Base-by-base conservation (phyloP, 208 protist genomes). In the Acanthamoeba pearcei region DNA sequence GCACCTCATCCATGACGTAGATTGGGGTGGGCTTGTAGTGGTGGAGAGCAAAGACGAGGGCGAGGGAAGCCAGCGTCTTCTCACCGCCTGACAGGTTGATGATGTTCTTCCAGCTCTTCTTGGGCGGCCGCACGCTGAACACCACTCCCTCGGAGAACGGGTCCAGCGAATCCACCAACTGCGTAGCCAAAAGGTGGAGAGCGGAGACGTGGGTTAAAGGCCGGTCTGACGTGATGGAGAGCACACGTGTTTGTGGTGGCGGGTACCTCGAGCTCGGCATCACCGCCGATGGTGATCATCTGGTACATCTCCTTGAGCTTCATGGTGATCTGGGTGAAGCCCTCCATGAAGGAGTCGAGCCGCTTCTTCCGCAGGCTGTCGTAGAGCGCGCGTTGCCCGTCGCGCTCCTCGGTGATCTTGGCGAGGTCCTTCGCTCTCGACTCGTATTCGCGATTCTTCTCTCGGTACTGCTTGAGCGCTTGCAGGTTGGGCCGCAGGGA, bases 21-120 rank as follows among this genome's bases (percentile, higher is more conserved):
- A 99, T 98, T 2, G 99, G 99, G n/a, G 99, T 99, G 15, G 99
- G 99, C 96, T 99, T 99, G 97, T 99, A 99, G 96, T 99, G 98
- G 96, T 99, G 99, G 24, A 99, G 98, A 29, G 99, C 99, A 97
- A 99, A 99, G 53, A 99, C 99, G 49, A 99, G 98, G 2, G 99
- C 98, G 8, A 99, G 98, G 72, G 99, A 99, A 19, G 98, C 98
- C 9, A 99, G 97, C 35, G 99, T 99, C 97, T 99, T 99, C 96
- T 99, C 99, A 32, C 99, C 99, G 53, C 99, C 99, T 60, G 98
- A 99, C 2, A 99, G 97, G 97, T 99, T 99, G 3, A 97, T 98
- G 93, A 99, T 99, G 95, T 99, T 99, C 97, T 99, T 99, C 99
- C 99, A 99, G 94, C 98, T 99, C 98, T 99, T 99, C 95, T 99